phyloP scores from a whole-genome alignment of 164 flowering plant species.

The Berberis vulgaris region DNA sequence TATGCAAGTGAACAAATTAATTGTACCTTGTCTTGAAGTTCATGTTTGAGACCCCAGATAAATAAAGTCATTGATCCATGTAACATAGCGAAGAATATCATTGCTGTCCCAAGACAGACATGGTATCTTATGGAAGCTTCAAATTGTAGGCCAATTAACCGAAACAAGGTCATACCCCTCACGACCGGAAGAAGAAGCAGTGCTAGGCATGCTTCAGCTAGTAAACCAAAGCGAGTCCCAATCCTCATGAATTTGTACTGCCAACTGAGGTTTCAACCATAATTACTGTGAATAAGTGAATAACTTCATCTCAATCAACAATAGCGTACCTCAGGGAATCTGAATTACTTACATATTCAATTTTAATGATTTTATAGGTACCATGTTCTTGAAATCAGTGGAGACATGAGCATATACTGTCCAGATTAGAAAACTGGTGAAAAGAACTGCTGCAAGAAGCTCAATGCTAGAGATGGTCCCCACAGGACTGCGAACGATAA shows the following conservation, averaged over 20 bases:
- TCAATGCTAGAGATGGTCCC: conserved; percentile 53
- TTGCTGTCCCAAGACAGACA: conserved; percentile 64
- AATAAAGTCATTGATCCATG: conserved; percentile 70
- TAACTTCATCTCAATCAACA: not conserved
- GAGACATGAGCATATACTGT: conserved; percentile 60
- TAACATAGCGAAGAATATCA: conserved; percentile 58
- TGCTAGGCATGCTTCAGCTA: conserved; percentile 74
- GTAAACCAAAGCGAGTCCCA: conserved; percentile 60
- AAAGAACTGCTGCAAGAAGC: conserved; percentile 36
- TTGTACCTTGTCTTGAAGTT: conserved; percentile 48
- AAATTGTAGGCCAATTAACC: conserved; percentile 59
- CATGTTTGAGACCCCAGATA: conserved; percentile 64
- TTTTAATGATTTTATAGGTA: conserved; percentile 41
- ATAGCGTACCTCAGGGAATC: not conserved
- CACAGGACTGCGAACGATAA: conserved; percentile 34
- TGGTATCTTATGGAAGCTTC: conserved; percentile 84
- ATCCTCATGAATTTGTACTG: conserved; percentile 49
- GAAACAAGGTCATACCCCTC: conserved; percentile 56
- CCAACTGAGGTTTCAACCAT: conserved; percentile 45
- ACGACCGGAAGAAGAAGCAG: conserved; percentile 66
- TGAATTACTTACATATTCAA: conserved; percentile 44
- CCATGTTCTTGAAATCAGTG: conserved; percentile 59
- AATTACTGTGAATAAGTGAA: not conserved
- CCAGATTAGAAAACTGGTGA: conserved; percentile 57
- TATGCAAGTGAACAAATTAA: not conserved